These are phyloP conservation scores for Drosera spatulata DNA, from an alignment of 179 eudicot genomes.

Conservation along the genomic window DNA sequence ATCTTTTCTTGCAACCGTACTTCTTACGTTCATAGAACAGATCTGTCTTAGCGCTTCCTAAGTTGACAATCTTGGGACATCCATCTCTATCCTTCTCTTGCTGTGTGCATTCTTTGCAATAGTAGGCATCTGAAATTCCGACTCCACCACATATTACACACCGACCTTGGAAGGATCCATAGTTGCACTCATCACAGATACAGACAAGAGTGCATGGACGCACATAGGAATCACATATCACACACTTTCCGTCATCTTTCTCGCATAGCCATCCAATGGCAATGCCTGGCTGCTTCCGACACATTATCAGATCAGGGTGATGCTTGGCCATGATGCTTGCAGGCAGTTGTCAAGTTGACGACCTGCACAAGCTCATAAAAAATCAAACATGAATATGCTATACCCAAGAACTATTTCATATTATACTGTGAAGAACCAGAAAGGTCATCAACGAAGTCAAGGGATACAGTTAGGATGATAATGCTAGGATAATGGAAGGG, in stretches of 20 bases:
- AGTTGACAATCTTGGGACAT: slow-evolving; percentile 74
- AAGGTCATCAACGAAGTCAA: too few relatives aligned
- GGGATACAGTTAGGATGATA: too few relatives aligned
- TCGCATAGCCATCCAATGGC: slow-evolving; percentile 82
- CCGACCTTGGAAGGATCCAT: slow-evolving; percentile 77
- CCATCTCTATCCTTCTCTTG: slow-evolving; percentile 85
- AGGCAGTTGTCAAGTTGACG: too few relatives aligned
- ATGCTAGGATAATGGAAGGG: too few relatives aligned
- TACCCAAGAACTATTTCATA: too few relatives aligned
- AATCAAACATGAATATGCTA: too few relatives aligned
- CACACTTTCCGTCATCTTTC: slow-evolving; percentile 78
- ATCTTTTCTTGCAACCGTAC: slow-evolving; percentile 74
- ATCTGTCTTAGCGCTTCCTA: slow-evolving; percentile 80
- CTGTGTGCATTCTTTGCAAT: slow-evolving; percentile 83
- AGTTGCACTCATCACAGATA: slow-evolving; percentile 81
- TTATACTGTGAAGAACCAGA: too few relatives aligned
- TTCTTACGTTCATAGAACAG: slow-evolving; percentile 78
- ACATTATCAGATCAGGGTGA: slow-evolving; percentile 87
- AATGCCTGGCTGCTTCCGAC: slow-evolving; percentile 85
- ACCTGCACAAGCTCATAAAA: too few relatives aligned
- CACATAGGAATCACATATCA: slow-evolving; percentile 76
- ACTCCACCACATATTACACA: slow-evolving; percentile 88
- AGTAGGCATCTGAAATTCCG: slow-evolving; percentile 78
- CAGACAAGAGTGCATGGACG: slow-evolving; percentile 81
- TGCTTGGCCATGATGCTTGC: slow-evolving; percentile 61